These are phyloP conservation scores for Boletales sp. DNA, from an alignment of 768 basidiomycete species.

Conservation along the genomic window DNA sequence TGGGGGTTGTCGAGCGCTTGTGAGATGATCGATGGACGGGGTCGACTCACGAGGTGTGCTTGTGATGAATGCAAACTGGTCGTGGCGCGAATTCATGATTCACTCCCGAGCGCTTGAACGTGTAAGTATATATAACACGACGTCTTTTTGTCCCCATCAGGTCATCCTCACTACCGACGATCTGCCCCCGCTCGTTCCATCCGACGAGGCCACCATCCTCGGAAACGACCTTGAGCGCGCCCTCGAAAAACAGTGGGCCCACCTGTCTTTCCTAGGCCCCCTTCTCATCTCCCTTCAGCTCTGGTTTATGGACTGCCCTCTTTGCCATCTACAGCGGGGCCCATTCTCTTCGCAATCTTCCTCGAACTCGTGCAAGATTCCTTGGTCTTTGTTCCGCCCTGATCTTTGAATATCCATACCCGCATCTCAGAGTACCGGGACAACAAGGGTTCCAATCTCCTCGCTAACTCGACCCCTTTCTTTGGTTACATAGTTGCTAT, in stretches of 20 bases:
- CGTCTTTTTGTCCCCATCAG: no score
- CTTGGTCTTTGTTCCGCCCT: slow-evolving; percentile 82
- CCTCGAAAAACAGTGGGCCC: slow-evolving; percentile 59
- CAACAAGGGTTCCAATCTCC: slow-evolving; percentile 31
- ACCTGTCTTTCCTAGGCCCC: not conserved
- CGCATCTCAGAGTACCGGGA: slow-evolving; percentile 80
- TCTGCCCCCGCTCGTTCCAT: slow-evolving; percentile 65
- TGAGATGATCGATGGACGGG: no score
- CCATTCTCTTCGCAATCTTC: slow-evolving; percentile 56
- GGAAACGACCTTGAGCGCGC: slow-evolving; percentile 59
- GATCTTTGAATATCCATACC: slow-evolving; percentile 71
- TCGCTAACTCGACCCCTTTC: slow-evolving; percentile 31
- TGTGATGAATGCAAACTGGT: no score
- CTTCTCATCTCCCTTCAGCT: slow-evolving; percentile 33
- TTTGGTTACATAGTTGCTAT: slow-evolving; percentile 75
- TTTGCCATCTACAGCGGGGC: slow-evolving; percentile 71
- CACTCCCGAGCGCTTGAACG: no score
- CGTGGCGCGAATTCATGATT: no score
- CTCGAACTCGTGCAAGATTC: slow-evolving; percentile 79
- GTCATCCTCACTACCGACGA: slow-evolving; percentile 81
- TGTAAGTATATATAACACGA: no score
- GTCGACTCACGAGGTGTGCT: no score
- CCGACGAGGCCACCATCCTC: slow-evolving; percentile 69
- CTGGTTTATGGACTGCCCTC: slow-evolving; percentile 70
- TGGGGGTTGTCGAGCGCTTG: no score